Evolutionary conservation across 2,329 filamentous ascomycete genomes (phyloP).

Genomic region (Xylariaceae sp.): DNA sequence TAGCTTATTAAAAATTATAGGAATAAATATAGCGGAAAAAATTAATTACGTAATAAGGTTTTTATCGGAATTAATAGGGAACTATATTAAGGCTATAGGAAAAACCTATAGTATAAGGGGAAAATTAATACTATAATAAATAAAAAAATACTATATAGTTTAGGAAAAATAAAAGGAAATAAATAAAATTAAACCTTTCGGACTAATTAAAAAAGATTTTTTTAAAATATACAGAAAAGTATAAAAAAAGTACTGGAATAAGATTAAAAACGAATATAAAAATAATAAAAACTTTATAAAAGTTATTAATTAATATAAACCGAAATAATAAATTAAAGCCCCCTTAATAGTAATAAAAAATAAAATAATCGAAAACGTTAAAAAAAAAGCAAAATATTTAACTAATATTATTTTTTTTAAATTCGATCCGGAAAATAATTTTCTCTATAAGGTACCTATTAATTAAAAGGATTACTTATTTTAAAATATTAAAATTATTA

Average conservation of each 20-base stretch:
- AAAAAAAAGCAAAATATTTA: no score
- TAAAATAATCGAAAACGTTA: no score
- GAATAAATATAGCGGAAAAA: not conserved
- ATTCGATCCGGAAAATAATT: no score
- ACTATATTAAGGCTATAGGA: not conserved
- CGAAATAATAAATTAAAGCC: not conserved
- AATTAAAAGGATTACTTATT: no score
- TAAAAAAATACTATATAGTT: no score
- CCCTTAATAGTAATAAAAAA: no score
- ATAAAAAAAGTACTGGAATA: not conserved
- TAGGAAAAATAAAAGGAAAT: no score
- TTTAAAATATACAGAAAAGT: not conserved
- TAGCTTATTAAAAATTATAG: not conserved
- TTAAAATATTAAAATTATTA: not conserved
- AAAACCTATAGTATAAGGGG: no score
- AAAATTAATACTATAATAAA: no score
- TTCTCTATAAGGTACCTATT: no score
- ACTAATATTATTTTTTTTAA: no score
- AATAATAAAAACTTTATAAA: not conserved
- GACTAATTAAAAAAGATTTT: not conserved
- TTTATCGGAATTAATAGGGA: not conserved
- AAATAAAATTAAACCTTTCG: no score
- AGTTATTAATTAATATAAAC: not conserved
- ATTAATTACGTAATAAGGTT: not conserved
- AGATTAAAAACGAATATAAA: not conserved